Conservation (phyloP, 2,329 filamentous ascomycete genomes). For the Sphaerulina musiva region DNA sequence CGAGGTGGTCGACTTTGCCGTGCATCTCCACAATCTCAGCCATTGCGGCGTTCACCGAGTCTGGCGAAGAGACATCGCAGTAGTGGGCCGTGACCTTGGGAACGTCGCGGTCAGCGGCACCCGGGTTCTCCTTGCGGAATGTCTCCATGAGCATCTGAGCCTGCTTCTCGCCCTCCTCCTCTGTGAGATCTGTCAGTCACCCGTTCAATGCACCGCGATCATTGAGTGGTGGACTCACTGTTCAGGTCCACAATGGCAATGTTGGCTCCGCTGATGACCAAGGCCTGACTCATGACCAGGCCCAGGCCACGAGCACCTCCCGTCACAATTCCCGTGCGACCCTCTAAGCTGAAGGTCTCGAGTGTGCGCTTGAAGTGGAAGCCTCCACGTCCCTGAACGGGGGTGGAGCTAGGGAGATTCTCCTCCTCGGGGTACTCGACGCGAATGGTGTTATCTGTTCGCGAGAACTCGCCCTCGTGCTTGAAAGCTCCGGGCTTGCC, state of each 20-base stretch:
- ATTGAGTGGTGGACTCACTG: slow-evolving; percentile 47
- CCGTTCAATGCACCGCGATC: slow-evolving; percentile 1
- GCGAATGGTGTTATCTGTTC: slow-evolving; percentile 70
- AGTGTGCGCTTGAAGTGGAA: slow-evolving; percentile 80
- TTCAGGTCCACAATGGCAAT: slow-evolving; percentile 92
- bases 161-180: slow-evolving; percentile 75
- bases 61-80: slow-evolving; percentile 74
- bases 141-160: slow-evolving; percentile 65
- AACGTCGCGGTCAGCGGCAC: slow-evolving; percentile 52
- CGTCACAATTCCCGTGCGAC: slow-evolving; percentile 76
- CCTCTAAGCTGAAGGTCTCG: slow-evolving; percentile 78
- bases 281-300: slow-evolving; percentile 84
- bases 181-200: slow-evolving; percentile 40
- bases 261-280: slow-evolving; percentile 81
- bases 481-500: slow-evolving; percentile 34
- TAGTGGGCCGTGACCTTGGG: slow-evolving; percentile 87
- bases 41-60: slow-evolving; percentile 69
- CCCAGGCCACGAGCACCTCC: slow-evolving; percentile 85
- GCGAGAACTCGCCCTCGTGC: slow-evolving; percentile 64
- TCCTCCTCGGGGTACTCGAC: slow-evolving; percentile 76
- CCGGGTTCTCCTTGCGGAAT: slow-evolving; percentile 74
- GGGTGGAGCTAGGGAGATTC: slow-evolving; percentile 63
- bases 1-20: slow-evolving; percentile 80
- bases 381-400: slow-evolving; percentile 69
- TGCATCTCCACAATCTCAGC: slow-evolving; percentile 62